Percentiles rank a stretch among this genome's conserved stretches.
phyloP scores from a whole-genome alignment of 2,329 filamentous ascomycete genomes.

The Penicillium freii region DNA sequence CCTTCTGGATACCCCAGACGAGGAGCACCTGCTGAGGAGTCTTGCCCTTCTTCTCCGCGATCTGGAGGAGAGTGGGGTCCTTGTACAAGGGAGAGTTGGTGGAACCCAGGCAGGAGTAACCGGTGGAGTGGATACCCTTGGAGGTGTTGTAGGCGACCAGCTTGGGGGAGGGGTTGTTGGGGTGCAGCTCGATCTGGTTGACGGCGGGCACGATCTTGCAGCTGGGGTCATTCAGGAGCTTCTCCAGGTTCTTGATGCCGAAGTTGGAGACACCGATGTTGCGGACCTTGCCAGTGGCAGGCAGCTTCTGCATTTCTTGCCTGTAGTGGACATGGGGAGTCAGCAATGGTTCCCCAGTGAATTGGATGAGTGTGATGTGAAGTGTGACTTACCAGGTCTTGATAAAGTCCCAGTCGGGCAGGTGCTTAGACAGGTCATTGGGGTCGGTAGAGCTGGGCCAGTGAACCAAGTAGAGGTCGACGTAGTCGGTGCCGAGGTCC shows the following conservation, averaged over 20 bases:
- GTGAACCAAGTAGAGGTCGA: slow-evolving; percentile 73
- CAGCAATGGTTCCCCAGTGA: background rate
- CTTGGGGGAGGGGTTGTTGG: slow-evolving; percentile 68
- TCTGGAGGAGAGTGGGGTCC: slow-evolving; percentile 50
- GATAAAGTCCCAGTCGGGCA: slow-evolving; percentile 76
- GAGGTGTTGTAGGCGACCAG: slow-evolving; percentile 52
- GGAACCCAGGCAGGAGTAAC: slow-evolving; percentile 58
- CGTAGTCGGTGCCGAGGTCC: slow-evolving; percentile 63
- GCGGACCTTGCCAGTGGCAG: slow-evolving; percentile 60
- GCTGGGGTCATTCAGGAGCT: slow-evolving; percentile 66
- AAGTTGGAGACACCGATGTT: slow-evolving; percentile 90
- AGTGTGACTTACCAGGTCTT: slow-evolving; percentile 60
- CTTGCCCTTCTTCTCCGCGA: slow-evolving; percentile 57
- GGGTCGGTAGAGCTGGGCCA: slow-evolving; percentile 59
- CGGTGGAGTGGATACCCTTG: slow-evolving; percentile 55
- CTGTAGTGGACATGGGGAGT: background rate
- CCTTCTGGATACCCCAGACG: slow-evolving; percentile 76
- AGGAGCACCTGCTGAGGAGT: slow-evolving; percentile 55
- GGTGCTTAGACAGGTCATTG: slow-evolving; percentile 57
- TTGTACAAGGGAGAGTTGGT: slow-evolving; percentile 56
- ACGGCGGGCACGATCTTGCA: slow-evolving; percentile 51
- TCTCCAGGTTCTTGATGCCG: slow-evolving; percentile 75
- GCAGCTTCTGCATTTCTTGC: slow-evolving; percentile 47
- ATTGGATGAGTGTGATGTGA: background rate
- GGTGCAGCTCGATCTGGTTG: slow-evolving; percentile 56